A percentile compares a stretch with the other conserved stretches of the same genome.
These are phyloP conservation scores for Xylariaceae sp. DNA, from an alignment of 2,329 filamentous ascomycete species.

Conservation along the genomic window DNA sequence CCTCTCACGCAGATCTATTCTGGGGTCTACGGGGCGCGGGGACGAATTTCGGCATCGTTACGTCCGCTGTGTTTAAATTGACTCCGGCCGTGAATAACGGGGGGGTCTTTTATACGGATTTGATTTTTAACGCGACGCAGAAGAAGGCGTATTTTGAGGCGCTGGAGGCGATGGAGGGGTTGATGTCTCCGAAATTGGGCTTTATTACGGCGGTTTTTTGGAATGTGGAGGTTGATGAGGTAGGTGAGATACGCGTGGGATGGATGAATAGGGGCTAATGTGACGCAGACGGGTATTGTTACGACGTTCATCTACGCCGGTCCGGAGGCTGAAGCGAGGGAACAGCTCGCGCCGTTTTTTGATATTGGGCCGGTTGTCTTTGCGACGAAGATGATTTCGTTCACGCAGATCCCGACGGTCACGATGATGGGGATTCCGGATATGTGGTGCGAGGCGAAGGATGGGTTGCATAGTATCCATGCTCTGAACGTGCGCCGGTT, in stretches of 20 bases:
- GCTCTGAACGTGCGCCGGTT: conserved; percentile 13
- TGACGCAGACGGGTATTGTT: background rate
- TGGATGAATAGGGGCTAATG: background rate
- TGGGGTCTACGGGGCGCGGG: conserved; percentile 26
- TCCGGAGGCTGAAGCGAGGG: background rate
- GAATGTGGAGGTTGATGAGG: background rate
- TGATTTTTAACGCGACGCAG: background rate
- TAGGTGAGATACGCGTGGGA: too few species aligned
- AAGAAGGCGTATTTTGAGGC: background rate
- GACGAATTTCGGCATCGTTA: conserved; percentile 23
- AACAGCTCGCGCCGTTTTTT: background rate
- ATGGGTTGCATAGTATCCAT: conserved; percentile 8
- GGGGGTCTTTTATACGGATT: conserved; percentile 1
- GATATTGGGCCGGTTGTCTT: background rate
- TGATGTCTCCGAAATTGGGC: background rate
- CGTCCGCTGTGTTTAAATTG: conserved; percentile 21
- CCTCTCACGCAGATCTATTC: conserved; percentile 20
- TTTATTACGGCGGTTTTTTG: background rate
- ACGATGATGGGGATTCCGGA: background rate
- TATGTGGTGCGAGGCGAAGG: background rate
- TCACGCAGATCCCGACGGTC: background rate
- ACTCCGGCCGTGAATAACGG: conserved; percentile 9
- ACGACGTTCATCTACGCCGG: background rate
- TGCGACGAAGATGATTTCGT: background rate
- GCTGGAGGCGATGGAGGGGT: background rate